These are phyloP conservation scores for Austroboletus sp. DNA, from an alignment of 1,284 basidiomycete genomes.

Conservation along the genomic window DNA sequence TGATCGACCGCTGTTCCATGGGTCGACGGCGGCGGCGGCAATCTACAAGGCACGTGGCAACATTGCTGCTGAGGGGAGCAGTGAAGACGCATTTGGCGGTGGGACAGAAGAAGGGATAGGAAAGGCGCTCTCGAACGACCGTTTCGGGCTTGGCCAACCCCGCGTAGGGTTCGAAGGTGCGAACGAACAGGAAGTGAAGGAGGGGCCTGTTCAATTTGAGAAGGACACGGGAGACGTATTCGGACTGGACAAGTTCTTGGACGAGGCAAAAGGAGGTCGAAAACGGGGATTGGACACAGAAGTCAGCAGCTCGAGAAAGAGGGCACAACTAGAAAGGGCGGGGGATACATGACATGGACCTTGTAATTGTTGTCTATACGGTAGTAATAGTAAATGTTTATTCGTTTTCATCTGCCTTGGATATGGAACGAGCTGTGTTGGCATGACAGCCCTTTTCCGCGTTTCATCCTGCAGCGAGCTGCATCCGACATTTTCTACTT, in stretches of 20 bases:
- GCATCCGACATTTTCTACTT: conserved; percentile 1
- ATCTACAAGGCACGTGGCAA: conserved; percentile 93
- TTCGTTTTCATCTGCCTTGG: too few species aligned
- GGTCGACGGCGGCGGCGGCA: conserved; percentile 90
- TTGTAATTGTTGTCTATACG: too few species aligned
- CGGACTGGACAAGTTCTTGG: conserved; percentile 93
- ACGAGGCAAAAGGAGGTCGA: conserved; percentile 90
- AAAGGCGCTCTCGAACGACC: conserved; percentile 85
- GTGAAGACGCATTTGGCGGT: conserved; percentile 86
- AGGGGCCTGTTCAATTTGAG: conserved; percentile 98
- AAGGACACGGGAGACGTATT: conserved; percentile 97
- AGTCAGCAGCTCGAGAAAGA: conserved; percentile 63
- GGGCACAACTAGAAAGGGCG: conserved; percentile 65
- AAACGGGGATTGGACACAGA: conserved; percentile 82
- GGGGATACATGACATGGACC: conserved; percentile 44
- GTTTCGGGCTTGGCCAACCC: conserved; percentile 87
- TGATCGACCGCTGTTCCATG: conserved; percentile 92
- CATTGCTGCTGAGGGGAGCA: conserved; percentile 60
- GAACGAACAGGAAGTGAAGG: conserved; percentile 71
- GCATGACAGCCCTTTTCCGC: conserved; percentile 15
- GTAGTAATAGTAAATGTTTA: too few species aligned
- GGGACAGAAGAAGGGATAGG: conserved; percentile 92
- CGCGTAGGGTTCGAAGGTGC: conserved; percentile 86
- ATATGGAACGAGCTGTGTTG: conserved; percentile 9
- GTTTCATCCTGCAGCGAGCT: conserved; percentile 7